phyloP scores from a whole-genome alignment of 2,329 filamentous ascomycete genomes.

The Tolypocladium amazonense region DNA sequence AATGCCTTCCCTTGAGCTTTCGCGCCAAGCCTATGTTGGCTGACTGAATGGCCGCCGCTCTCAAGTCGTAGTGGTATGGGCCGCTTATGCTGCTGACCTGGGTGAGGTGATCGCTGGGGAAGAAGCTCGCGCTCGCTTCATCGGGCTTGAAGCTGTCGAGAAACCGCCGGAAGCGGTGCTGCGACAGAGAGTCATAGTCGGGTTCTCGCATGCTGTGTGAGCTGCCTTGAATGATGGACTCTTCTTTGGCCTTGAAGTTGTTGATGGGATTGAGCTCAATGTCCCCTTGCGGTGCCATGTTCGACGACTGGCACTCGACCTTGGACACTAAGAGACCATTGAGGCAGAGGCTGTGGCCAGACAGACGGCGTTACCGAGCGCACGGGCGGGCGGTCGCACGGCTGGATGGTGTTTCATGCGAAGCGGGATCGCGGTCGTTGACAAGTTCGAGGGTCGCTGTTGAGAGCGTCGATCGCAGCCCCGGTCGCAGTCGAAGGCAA shows the following conservation, averaged over 20 bases:
- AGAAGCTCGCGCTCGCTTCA: constrained; percentile 37
- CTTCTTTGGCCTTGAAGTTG: constrained; percentile 47
- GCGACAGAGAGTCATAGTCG: constrained; percentile 27
- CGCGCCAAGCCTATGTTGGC: constrained; percentile 65
- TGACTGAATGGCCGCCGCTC: constrained; percentile 57
- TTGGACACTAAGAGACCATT: neutral
- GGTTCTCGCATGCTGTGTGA: constrained; percentile 41
- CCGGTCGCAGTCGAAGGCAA: neutral
- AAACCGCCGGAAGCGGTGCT: constrained; percentile 31
- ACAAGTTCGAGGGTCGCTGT: neutral
- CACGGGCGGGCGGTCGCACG: neutral
- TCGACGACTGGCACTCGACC: neutral
- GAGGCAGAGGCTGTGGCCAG: neutral
- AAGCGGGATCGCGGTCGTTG: neutral
- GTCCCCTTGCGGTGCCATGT: constrained; percentile 28
- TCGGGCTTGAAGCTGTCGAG: constrained; percentile 53
- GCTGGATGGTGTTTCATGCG: neutral
- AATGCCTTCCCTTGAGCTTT: constrained; percentile 69
- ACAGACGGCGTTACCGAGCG: neutral
- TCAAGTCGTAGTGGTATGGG: constrained; percentile 42
- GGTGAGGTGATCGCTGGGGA: constrained; percentile 31
- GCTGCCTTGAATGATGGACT: constrained; percentile 40
- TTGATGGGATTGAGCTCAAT: constrained; percentile 48
- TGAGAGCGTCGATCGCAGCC: neutral
- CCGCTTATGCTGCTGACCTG: constrained; percentile 16